These are phyloP conservation scores for Phoenix dactylifera DNA, from an alignment of 176 grass and related monocot genomes.

Conservation along the genomic window DNA sequence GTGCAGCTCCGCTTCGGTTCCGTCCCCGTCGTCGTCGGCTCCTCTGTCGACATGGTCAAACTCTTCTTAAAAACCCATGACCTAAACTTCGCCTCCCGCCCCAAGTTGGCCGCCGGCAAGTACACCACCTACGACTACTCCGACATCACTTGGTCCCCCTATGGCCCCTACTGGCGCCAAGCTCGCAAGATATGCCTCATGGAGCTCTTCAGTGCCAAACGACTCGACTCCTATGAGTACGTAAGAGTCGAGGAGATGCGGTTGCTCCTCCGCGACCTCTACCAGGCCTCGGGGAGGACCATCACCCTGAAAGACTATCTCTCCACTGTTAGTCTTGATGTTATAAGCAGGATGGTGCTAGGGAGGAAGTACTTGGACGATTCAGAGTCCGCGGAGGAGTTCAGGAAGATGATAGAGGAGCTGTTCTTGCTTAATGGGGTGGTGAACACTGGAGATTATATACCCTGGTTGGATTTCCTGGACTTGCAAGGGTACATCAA, in stretches of 20 bases:
- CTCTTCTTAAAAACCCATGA: too few species aligned
- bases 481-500: conserved; percentile 9
- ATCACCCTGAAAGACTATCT: not conserved
- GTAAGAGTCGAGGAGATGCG: conserved; percentile 51
- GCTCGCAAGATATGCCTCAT: conserved; percentile 74
- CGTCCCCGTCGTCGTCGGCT: too few species aligned
- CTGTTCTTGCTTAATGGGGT: conserved; percentile 9
- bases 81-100: conserved; percentile 20
- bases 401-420: conserved; percentile 11
- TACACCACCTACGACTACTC: conserved; percentile 71
- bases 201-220: conserved; percentile 77
- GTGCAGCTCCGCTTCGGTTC: too few species aligned
- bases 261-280: conserved; percentile 39
- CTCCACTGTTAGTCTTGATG: not conserved
- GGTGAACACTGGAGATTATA: conserved; percentile 1
- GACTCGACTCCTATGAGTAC: conserved; percentile 64
- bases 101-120: conserved; percentile 53
- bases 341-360: not conserved
- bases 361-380: conserved; percentile 5
- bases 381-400: not conserved
- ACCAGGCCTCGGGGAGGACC: conserved; percentile 15
- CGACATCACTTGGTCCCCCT: conserved; percentile 76
- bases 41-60: too few species aligned
- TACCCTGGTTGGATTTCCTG: conserved; percentile 6
- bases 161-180: conserved; percentile 65